phyloP scores from a whole-genome alignment of 225 moss, liverwort and hornwort genomes.

The Anthoceros angustus region DNA sequence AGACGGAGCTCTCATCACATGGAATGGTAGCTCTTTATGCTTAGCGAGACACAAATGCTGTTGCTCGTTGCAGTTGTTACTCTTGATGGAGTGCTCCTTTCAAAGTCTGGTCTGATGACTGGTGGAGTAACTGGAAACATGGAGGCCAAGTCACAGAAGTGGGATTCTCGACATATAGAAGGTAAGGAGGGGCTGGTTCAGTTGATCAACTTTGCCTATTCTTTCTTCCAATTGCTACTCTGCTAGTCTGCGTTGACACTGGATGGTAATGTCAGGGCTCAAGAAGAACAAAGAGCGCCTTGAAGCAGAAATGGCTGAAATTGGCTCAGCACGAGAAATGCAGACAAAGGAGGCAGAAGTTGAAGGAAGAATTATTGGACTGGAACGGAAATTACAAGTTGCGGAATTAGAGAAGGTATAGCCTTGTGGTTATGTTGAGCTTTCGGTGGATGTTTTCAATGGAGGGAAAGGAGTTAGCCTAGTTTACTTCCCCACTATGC shows the following conservation, averaged over 20 bases:
- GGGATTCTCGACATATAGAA: constrained; percentile 88
- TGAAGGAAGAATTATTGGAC: constrained; percentile 64
- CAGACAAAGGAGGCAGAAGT: constrained; percentile 80
- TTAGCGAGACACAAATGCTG: too few species aligned
- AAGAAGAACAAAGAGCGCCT: constrained; percentile 72
- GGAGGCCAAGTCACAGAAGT: constrained; percentile 91
- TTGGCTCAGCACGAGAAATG: constrained; percentile 87
- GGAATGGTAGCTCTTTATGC: too few species aligned
- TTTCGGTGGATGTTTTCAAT: too few species aligned
- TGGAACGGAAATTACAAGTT: constrained; percentile 68
- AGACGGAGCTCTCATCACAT: too few species aligned
- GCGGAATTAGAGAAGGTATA: constrained; percentile 66
- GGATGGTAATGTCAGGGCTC: constrained; percentile 31
- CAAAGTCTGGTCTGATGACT: constrained; percentile 86
- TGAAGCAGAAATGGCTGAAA: constrained; percentile 72
- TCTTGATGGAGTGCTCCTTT: constrained; percentile 61
- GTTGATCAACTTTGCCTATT: neutral
- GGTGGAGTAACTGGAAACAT: constrained; percentile 79
- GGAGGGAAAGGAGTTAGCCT: too few species aligned
- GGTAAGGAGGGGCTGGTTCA: constrained; percentile 19
- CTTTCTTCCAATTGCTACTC: neutral
- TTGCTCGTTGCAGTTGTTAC: constrained; percentile 40
- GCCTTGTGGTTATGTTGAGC: too few species aligned
- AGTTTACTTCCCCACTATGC: too few species aligned
- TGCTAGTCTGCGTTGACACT: neutral